Conservation (phyloP, 1,284 basidiomycete genomes). For the Trametes hirsuta region DNA sequence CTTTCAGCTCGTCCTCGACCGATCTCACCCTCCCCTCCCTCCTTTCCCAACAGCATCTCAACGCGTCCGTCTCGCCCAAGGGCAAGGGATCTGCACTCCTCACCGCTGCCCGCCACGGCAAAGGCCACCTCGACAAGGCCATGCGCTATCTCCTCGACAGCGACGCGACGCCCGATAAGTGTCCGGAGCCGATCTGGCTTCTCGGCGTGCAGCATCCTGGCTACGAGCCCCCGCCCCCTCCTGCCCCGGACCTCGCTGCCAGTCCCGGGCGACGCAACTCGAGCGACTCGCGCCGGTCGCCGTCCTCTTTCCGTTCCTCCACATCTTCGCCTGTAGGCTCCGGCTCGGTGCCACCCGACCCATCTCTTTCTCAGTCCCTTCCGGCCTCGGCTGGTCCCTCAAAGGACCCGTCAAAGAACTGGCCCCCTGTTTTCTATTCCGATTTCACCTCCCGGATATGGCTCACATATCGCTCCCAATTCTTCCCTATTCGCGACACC, state of each 20-base stretch:
- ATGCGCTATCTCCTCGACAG: conserved; percentile 84
- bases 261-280: conserved; percentile 42
- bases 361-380: conserved; percentile 42
- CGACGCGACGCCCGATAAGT: conserved; percentile 82
- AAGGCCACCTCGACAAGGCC: conserved; percentile 76
- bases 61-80: conserved; percentile 44
- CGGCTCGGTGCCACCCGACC: conserved; percentile 29
- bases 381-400: conserved; percentile 33
- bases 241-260: conserved; percentile 25
- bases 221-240: conserved; percentile 58
- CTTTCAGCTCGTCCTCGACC: conserved; percentile 67
- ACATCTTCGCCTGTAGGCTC: conserved; percentile 43
- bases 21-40: conserved; percentile 69
- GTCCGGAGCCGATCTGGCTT: conserved; percentile 81
- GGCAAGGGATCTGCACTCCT: conserved; percentile 54
- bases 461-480: conserved; percentile 92
- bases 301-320: conserved; percentile 51
- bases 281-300: conserved; percentile 41
- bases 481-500: conserved; percentile 78
- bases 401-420: conserved; percentile 55
- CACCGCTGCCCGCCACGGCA: conserved; percentile 71
- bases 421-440: conserved; percentile 85
- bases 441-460: conserved; percentile 90
- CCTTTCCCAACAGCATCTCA: conserved; percentile 48
- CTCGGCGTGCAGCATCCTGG: conserved; percentile 80